phyloP scores from a whole-genome alignment of 2,329 filamentous ascomycete species.

The Botrytis paeoniae region DNA sequence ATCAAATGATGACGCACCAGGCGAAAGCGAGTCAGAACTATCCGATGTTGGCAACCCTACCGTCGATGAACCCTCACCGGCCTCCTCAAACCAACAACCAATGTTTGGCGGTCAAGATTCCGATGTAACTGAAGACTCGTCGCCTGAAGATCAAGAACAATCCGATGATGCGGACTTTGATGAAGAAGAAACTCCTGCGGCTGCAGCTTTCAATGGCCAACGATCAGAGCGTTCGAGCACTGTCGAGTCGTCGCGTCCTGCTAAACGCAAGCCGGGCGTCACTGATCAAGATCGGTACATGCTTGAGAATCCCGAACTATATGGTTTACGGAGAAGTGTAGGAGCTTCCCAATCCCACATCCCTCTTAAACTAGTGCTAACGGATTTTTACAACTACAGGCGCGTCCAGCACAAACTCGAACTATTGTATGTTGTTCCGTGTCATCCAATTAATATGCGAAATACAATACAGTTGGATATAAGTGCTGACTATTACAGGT shows the following conservation, averaged over 20 bases:
- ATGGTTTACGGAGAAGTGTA: constrained; percentile 91
- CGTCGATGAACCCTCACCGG: constrained; percentile 49
- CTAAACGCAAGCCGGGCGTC: constrained; percentile 68
- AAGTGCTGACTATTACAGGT: constrained; percentile 42
- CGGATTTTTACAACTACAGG: constrained; percentile 35
- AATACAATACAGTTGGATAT: constrained; percentile 10
- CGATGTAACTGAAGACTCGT: constrained; percentile 36
- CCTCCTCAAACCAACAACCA: constrained; percentile 42
- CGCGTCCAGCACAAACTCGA: constrained; percentile 55
- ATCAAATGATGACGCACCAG: constrained; percentile 43
- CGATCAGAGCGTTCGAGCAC: constrained; percentile 62
- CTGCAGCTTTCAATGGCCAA: constrained; percentile 46
- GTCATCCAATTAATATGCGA: background rate
- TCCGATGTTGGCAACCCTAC: constrained; percentile 65
- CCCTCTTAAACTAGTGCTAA: constrained; percentile 24
- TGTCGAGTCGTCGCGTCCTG: constrained; percentile 62
- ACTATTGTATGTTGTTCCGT: constrained; percentile 47
- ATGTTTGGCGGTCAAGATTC: constrained; percentile 35
- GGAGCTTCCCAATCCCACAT: constrained; percentile 37
- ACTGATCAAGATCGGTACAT: constrained; percentile 76
- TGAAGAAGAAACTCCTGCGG: constrained; percentile 58
- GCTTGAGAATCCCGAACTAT: constrained; percentile 87
- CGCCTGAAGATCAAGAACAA: constrained; percentile 46
- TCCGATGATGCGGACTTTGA: constrained; percentile 75
- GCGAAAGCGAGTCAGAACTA: constrained; percentile 70